A percentile compares a stretch with the other conserved stretches of the same genome.
These are phyloP conservation scores for Alloascoidea africana DNA, from an alignment of 805 yeast genomes.

Conservation along the genomic window DNA sequence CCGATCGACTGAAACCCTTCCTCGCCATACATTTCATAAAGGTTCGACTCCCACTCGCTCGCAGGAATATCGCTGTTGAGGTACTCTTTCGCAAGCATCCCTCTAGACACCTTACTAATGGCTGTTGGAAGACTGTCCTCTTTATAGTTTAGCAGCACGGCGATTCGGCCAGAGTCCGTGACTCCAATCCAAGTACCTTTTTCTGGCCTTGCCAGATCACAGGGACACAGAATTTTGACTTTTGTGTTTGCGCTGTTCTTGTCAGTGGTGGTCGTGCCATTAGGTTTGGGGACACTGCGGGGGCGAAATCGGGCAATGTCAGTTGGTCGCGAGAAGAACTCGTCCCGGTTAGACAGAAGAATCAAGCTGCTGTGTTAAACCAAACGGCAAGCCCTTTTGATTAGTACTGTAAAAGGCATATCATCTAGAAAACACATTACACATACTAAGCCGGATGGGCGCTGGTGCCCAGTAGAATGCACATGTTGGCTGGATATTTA, in stretches of 20 bases:
- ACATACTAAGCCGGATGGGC: constrained; percentile 48
- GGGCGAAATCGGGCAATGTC: constrained; percentile 30
- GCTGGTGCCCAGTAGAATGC: constrained; percentile 57
- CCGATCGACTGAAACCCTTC: constrained; percentile 27
- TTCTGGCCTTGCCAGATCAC: constrained; percentile 54
- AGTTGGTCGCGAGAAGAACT: constrained; percentile 63
- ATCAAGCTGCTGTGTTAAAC: constrained; percentile 36
- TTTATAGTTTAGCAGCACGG: constrained; percentile 64
- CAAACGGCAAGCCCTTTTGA: neutral
- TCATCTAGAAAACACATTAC: neutral
- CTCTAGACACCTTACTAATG: constrained; percentile 31
- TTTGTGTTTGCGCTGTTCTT: constrained; percentile 11
- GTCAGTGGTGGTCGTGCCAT: constrained; percentile 2
- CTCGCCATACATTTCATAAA: constrained; percentile 13
- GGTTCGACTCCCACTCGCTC: constrained; percentile 28
- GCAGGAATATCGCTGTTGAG: constrained; percentile 17
- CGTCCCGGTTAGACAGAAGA: constrained; percentile 77
- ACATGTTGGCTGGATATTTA: no score
- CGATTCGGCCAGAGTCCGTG: constrained; percentile 38
- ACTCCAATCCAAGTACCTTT: constrained; percentile 92
- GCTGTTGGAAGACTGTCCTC: constrained; percentile 27
- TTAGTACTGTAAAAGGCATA: neutral
- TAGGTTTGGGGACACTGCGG: constrained; percentile 4
- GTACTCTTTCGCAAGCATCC: constrained; percentile 31
- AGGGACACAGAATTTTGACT: constrained; percentile 44